These are phyloP conservation scores for Auricularia sp. DNA, from an alignment of 768 basidiomycete genomes.

Conservation along the genomic window DNA sequence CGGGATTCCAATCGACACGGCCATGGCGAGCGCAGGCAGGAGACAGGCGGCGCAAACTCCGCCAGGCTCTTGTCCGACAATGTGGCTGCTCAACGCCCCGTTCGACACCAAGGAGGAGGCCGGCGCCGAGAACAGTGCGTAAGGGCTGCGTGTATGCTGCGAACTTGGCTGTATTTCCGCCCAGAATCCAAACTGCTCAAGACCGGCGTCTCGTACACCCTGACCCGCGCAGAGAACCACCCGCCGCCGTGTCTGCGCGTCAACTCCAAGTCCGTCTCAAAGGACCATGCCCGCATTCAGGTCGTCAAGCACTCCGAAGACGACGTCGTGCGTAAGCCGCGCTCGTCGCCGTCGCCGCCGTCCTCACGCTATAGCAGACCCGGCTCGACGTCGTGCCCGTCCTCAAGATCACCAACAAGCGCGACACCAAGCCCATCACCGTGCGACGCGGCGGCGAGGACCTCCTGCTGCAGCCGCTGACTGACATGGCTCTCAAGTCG, in stretches of 20 bases:
- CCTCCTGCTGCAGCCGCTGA: not conserved
- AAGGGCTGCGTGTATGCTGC: not conserved
- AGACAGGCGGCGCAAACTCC: not conserved
- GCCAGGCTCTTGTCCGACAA: slow-evolving; percentile 12
- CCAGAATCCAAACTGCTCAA: slow-evolving; percentile 52
- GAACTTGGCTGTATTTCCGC: not conserved
- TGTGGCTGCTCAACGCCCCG: slow-evolving; percentile 49
- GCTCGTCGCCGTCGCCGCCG: not conserved
- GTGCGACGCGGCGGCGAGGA: not conserved
- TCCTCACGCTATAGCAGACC: not conserved
- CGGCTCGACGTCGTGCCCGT: not conserved
- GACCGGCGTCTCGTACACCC: slow-evolving; percentile 37
- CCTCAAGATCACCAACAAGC: not conserved
- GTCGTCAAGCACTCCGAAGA: slow-evolving; percentile 43
- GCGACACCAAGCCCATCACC: not conserved
- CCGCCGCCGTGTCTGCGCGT: slow-evolving; percentile 30
- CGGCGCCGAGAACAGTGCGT: slow-evolving; percentile 26
- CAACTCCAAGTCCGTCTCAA: slow-evolving; percentile 54
- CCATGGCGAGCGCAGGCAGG: not conserved
- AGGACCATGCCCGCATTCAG: slow-evolving; percentile 45
- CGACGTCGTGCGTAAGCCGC: slow-evolving; percentile 39
- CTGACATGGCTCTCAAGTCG: not conserved
- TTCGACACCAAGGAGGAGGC: slow-evolving; percentile 35
- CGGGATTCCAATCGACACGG: slow-evolving; percentile 18
- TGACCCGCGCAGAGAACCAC: slow-evolving; percentile 46